A percentile compares a stretch with the other conserved stretches of the same genome.
These are phyloP conservation scores for Puccinellia tenuiflora DNA, from an alignment of 176 grass and related monocot species.

Conservation along the genomic window DNA sequence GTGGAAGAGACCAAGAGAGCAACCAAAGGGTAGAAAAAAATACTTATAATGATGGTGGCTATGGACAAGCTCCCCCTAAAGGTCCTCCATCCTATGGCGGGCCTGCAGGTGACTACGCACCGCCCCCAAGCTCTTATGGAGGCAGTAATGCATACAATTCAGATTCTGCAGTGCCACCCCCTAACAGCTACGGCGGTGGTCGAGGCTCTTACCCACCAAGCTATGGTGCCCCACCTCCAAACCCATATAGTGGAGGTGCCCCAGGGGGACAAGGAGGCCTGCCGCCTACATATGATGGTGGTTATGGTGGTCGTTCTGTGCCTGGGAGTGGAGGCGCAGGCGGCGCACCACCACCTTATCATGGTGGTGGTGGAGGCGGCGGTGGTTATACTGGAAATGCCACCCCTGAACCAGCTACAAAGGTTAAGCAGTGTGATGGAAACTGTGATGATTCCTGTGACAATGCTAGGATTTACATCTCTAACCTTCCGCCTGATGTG, in stretches of 20 bases:
- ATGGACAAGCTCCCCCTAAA: conserved; percentile 56
- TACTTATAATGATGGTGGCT: conserved; percentile 44
- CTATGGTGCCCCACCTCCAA: conserved; percentile 67
- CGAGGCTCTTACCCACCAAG: conserved; percentile 71
- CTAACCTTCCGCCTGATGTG: conserved; percentile 93
- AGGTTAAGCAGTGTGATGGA: conserved; percentile 94
- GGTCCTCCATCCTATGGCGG: conserved; percentile 59
- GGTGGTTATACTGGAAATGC: conserved; percentile 39
- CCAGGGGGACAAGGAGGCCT: conserved; percentile 41
- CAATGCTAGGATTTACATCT: conserved; percentile 97
- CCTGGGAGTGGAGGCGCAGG: conserved; percentile 46
- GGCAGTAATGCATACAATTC: conserved; percentile 51
- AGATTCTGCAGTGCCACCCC: conserved; percentile 67
- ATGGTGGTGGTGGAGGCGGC: conserved; percentile 11
- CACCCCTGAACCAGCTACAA: conserved; percentile 26
- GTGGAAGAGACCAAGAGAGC: conserved; percentile 53
- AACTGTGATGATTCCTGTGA: conserved; percentile 89
- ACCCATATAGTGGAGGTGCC: conserved; percentile 43
- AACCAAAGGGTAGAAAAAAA: conserved; percentile 38
- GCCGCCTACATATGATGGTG: conserved; percentile 64
- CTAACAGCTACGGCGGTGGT: conserved; percentile 58
- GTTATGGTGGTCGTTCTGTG: conserved; percentile 41
- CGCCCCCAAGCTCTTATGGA: conserved; percentile 62
- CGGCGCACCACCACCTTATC: conserved; percentile 40
- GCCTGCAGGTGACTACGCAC: conserved; percentile 42